Base-by-base conservation (phyloP, 106 monocot genomes). In the Allium cepa region DNA sequence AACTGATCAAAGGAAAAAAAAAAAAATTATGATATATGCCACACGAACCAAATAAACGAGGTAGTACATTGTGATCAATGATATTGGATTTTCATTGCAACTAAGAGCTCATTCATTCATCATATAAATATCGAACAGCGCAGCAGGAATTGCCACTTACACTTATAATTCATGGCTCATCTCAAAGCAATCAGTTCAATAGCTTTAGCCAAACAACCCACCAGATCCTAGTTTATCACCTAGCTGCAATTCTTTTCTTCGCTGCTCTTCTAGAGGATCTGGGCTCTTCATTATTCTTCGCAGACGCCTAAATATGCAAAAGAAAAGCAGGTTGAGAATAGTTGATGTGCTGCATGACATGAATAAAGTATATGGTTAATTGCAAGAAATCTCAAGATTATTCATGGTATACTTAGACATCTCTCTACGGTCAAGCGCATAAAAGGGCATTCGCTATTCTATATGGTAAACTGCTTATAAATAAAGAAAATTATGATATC, bases 231-330 rank as follows among this genome's bases (percentile, higher is more conserved):
- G 62, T 9, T 80, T 17, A 69, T 69, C 71, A 28, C 78, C 85
- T 69, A 75, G 72, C 60, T 73, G 73, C 60, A 75, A 63, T 64
- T 80, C 82, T 67, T 79, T 90, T 83, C 36, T 73, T 7, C 79
- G 62, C 61, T 80, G 87, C 78, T 90, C 81, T 69, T 82, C 84
- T 46, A 94, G 60, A 36, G 87, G 90, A 75, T 87, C 85, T 13
- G 94, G 85, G 63, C 90, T 94, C 83, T 94, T 94, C 82, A 90
- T 72, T 18, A 79, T 72, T 67, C 75, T 77, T 72, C 83, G 77
- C 18, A 68, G 62, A 47, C 75, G 79, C 76, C 78, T 80, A 69
- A 47, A 53, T 7, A 55, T 69, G 14, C 26, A 48, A 61, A 64
- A 22, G 53, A 15, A 6, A 15, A 10, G 27, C 28, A 57, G 9